These are phyloP conservation scores for Berberis thunbergii DNA, from an alignment of 164 flowering plant species.

Conservation along the genomic window DNA sequence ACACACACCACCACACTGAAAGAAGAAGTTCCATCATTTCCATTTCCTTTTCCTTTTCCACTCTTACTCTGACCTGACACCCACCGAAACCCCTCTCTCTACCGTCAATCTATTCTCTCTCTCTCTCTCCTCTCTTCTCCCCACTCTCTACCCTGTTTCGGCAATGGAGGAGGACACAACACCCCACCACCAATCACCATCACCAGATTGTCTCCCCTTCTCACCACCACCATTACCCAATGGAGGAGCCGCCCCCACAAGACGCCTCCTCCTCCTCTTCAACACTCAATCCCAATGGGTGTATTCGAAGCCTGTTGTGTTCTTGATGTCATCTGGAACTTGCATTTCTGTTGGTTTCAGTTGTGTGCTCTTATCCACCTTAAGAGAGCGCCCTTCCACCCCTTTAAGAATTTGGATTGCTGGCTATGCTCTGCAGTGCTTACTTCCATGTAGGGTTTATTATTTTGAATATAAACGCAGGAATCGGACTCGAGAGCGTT, in stretches of 20 bases:
- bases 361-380: conserved; percentile 25
- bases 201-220: no score
- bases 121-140: conserved; percentile 1
- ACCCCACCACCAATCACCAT: no score
- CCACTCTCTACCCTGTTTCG: conserved; percentile 1
- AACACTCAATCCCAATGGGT: conserved; percentile 13
- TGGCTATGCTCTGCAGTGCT: conserved; percentile 61
- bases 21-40: neutral
- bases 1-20: neutral
- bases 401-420: conserved; percentile 60
- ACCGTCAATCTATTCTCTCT: neutral
- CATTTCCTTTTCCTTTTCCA: no score
- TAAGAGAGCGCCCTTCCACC: conserved; percentile 40
- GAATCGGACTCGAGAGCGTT: neutral
- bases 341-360: conserved; percentile 48
- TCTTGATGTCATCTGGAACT: conserved; percentile 59
- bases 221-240: no score
- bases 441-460: conserved; percentile 56
- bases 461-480: conserved; percentile 30
- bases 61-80: neutral
- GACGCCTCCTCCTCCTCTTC: conserved; percentile 4
- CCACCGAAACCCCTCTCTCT: neutral
- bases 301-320: conserved; percentile 33
- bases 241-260: no score
- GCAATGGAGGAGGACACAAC: neutral